Conservation (phyloP, 176 grass and related monocot genomes). For the Carex myosuroides region DNA sequence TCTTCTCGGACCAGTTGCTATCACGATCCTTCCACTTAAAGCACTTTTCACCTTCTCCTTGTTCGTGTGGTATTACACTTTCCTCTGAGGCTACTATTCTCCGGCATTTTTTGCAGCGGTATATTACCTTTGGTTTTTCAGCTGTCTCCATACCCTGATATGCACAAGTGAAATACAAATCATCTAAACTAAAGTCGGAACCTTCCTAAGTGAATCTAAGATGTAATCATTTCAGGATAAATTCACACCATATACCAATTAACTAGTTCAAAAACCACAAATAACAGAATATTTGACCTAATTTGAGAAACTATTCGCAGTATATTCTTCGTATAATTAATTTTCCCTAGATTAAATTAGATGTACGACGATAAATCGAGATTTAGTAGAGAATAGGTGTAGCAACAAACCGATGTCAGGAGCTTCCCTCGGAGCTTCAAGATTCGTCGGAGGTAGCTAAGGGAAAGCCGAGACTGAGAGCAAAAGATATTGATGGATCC, state of each 20-base stretch:
- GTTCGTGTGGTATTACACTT: slow-evolving; percentile 52
- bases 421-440: background rate
- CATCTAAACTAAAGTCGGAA: background rate
- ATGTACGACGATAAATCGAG: background rate
- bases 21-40: slow-evolving; percentile 42
- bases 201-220: background rate
- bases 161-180: background rate
- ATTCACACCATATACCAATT: background rate
- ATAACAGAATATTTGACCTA: background rate
- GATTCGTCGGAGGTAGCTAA: background rate
- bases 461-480: background rate
- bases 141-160: slow-evolving; percentile 24
- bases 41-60: slow-evolving; percentile 40
- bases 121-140: slow-evolving; percentile 45
- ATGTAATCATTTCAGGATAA: background rate
- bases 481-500: background rate
- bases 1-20: slow-evolving; percentile 14
- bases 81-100: slow-evolving; percentile 69
- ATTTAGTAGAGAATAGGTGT: background rate
- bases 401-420: background rate
- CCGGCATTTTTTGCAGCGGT: slow-evolving; percentile 66
- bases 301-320: background rate
- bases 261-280: background rate
- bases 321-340: background rate
- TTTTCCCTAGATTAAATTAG: background rate